A percentile compares a stretch with the other conserved stretches of the same genome.
Evolutionary conservation across 495 filamentous ascomycete species (phyloP).

Genomic region (Copromyces sp.): DNA sequence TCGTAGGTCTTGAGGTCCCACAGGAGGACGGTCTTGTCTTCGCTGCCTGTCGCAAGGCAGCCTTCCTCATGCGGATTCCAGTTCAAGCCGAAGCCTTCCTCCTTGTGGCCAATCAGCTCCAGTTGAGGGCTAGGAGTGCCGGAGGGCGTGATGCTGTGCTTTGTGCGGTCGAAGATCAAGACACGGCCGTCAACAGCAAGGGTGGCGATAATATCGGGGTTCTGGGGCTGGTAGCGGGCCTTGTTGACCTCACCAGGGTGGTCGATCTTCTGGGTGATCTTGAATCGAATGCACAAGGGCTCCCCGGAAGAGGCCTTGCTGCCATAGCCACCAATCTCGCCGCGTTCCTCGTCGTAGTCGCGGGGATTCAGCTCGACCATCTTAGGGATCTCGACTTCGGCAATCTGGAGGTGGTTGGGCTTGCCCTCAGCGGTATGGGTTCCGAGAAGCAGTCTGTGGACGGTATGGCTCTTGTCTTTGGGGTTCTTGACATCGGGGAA

Average conservation of each 20-base stretch:
- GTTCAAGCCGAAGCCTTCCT: conserved; percentile 87
- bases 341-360: conserved; percentile 84
- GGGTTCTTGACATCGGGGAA: conserved; percentile 86
- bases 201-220: conserved; percentile 93
- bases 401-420: conserved; percentile 91
- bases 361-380: conserved; percentile 55
- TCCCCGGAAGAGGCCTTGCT: conserved; percentile 44
- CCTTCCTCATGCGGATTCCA: conserved; percentile 85
- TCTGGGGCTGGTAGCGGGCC: conserved; percentile 93
- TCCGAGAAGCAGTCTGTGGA: conserved; percentile 83
- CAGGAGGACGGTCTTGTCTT: conserved; percentile 80
- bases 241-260: conserved; percentile 98
- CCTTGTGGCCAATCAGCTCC: conserved; percentile 73
- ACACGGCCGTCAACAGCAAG: conserved; percentile 81
- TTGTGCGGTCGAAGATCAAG: conserved; percentile 90
- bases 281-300: conserved; percentile 62
- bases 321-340: conserved; percentile 90
- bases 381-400: conserved; percentile 83
- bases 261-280: conserved; percentile 88
- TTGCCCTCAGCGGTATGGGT: conserved; percentile 86
- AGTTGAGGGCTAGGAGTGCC: conserved; percentile 69
- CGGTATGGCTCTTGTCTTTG: conserved; percentile 76
- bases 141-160: conserved; percentile 67
- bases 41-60: conserved; percentile 76
- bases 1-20: conserved; percentile 76